Base-by-base conservation (phyloP, 257 asterid genomes). In the Linaria vulgaris region DNA sequence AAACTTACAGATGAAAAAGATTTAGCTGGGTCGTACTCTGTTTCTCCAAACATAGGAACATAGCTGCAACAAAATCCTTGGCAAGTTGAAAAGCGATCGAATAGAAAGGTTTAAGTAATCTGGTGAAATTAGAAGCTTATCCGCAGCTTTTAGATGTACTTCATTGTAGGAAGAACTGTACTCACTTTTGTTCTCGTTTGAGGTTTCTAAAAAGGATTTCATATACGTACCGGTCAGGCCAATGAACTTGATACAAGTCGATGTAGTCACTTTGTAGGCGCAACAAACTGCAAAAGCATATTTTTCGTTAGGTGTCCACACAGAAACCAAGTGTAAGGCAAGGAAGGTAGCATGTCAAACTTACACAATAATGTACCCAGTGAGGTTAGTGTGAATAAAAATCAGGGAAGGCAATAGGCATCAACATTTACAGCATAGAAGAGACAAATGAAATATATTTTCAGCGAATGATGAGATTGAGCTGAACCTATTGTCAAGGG, bases 181-280 rank as follows among this genome's bases (percentile, higher is more conserved):
- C 15, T 16, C 43, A 53, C 54, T 63, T 48, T 45, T 37, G 59
- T 17, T 17, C 31, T 39, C 34, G 34, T 16, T 17, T 54, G 56
- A 60, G 60, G 59, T 25, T 39, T 54, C 12, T 38, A 56, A 44
- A 63, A 65, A 34, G 63, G 71, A 77, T 74, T 72, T 30, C 64
- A 59, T 41, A 68, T 70, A 86, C 98, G 66, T 75, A 91, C 98
- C 98, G 94, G 79, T 91, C 98, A 59, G 98, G 98, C 97, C 98
- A 86, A 82, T 88, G 98, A 81, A 91, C 23, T 79, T 91, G 98
- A 76, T 91, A 91, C 87, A 91, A 70, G 81, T 91, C 98, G 22
- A 88, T 82, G 69, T 81, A 84, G 75, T 91, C 98, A 49, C 79
- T 83, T 60, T 73, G 85, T 19, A 80, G 69, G 39, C 96, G 85